phyloP scores from a whole-genome alignment of 169 alveolate genomes.

The Plasmodium knowlesi region DNA sequence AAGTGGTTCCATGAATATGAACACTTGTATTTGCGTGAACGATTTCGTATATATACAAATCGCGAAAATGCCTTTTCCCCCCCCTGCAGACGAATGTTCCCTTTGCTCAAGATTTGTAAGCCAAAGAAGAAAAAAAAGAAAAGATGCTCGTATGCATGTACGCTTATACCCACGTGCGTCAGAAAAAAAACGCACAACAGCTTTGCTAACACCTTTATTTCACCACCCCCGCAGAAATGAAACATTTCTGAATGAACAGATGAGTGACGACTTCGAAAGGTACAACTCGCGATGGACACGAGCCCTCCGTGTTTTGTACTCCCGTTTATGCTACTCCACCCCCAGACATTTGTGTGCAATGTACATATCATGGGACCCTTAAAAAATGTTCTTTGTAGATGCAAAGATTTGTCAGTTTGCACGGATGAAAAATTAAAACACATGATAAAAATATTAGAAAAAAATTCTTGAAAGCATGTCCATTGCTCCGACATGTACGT shows the following conservation, averaged over 20 bases:
- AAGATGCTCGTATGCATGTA: background rate
- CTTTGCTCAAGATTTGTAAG: constrained; percentile 50
- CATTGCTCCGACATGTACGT: background rate
- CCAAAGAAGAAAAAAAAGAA: constrained; percentile 3
- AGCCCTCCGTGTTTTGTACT: background rate
- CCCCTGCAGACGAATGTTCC: background rate
- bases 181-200: background rate
- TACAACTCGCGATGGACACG: background rate
- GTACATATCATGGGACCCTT: background rate
- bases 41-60: background rate
- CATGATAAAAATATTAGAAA: constrained; percentile 60
- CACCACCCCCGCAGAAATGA: constrained; percentile 23
- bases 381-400: constrained; percentile 35
- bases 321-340: background rate
- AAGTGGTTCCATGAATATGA: background rate
- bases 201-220: background rate
- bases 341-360: background rate
- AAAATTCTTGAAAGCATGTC: constrained; percentile 17
- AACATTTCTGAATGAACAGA: constrained; percentile 22
- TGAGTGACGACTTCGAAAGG: constrained; percentile 47
- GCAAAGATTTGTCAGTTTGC: constrained; percentile 63
- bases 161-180: background rate
- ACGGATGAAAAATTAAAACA: constrained; percentile 68
- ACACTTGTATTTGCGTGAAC: background rate
- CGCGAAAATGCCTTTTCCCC: background rate